Base-by-base conservation (phyloP, 2,329 filamentous ascomycete species). In the Beauveria australis region DNA sequence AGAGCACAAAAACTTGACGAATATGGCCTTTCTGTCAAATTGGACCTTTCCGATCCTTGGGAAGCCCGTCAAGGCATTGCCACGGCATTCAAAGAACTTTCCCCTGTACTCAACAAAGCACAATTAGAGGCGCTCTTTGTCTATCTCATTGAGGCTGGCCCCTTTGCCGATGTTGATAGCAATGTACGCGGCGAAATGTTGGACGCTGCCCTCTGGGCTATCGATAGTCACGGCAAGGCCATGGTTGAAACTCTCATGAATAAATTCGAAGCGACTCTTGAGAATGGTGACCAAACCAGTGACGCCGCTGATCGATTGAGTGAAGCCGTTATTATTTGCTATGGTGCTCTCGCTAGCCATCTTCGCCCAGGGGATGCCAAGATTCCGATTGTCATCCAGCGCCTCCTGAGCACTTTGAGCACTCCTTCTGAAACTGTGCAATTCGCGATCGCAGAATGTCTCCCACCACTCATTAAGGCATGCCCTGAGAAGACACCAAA, bases 351-450 rank as follows among this genome's bases (percentile, higher is more conserved):
- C 43, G 94, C 92, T 48, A 86, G 90, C 56, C 94, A 99, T 78
- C 77, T 99, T 62, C 85, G 89, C 66, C 75, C 86, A 8, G 91
- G 92, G n/a, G 94, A 99, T 72, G 77, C 85, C 65, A 92, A 95
- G 68, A 85, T 97, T 53, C 91, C 92, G 1, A 86, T 89, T 61
- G 94, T 99, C 51, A 87, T 99, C 55, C 88, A 93, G 66, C 86
- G 92, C 64, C 80, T 99, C 24, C 81, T 99, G 60, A 85, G 86
- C 24, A 97, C 95, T 7, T 79, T 99, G 49, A 94, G 89, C 72
- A 97, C 93, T 14, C 94, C 94, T 30, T 97, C 94, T 0, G 94
- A 99, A 74, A 92, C 91, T 18, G 94, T 99, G 1, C 94, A 99
- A 73, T 97, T 94, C 71, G 94, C 94, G 52, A 92, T 97, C 62